Evolutionary conservation across 139 green algal species (phyloP).

Genomic region (Axilococcus clingmanii): DNA sequence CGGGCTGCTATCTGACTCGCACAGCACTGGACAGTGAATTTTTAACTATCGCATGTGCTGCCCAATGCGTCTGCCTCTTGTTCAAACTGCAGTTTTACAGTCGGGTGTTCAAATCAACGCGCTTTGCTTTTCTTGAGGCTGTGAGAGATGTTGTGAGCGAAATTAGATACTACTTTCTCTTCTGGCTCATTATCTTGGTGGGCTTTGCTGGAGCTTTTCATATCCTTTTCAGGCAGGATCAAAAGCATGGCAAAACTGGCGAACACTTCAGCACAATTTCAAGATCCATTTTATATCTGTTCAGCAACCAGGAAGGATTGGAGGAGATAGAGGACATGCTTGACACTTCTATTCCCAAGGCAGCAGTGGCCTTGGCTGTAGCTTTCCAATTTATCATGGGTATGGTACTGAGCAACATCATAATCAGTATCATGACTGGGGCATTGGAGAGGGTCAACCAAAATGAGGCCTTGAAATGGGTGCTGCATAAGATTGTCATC

Average conservation of each 20-base stretch:
- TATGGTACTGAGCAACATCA: slow-evolving; percentile 41
- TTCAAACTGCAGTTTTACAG: slow-evolving; percentile 35
- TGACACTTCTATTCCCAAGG: slow-evolving; percentile 1
- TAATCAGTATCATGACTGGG: slow-evolving; percentile 38
- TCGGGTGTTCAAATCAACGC: slow-evolving; percentile 28
- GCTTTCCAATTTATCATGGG: slow-evolving; percentile 9
- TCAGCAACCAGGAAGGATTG: background rate
- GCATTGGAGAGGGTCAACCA: slow-evolving; percentile 20
- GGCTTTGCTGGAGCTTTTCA: slow-evolving; percentile 39
- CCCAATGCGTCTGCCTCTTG: slow-evolving; percentile 41
- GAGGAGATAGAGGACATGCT: background rate
- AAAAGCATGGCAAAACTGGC: slow-evolving; percentile 11
- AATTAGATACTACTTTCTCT: slow-evolving; percentile 21
- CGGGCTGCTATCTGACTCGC: slow-evolving; percentile 32
- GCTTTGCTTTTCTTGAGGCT: slow-evolving; percentile 33
- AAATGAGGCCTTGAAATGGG: slow-evolving; percentile 21
- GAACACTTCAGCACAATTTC: slow-evolving; percentile 6
- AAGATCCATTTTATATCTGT: background rate
- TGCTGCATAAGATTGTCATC: slow-evolving; percentile 23
- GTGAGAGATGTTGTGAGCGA: slow-evolving; percentile 14
- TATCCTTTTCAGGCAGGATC: slow-evolving; percentile 37
- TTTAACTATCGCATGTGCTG: slow-evolving; percentile 25
- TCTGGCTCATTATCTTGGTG: slow-evolving; percentile 35
- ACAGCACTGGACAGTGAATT: slow-evolving; percentile 6
- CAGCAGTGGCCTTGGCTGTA: slow-evolving; percentile 3